These are phyloP conservation scores for Saturnispora quitensis DNA, from an alignment of 805 yeast genomes.

Conservation along the genomic window DNA sequence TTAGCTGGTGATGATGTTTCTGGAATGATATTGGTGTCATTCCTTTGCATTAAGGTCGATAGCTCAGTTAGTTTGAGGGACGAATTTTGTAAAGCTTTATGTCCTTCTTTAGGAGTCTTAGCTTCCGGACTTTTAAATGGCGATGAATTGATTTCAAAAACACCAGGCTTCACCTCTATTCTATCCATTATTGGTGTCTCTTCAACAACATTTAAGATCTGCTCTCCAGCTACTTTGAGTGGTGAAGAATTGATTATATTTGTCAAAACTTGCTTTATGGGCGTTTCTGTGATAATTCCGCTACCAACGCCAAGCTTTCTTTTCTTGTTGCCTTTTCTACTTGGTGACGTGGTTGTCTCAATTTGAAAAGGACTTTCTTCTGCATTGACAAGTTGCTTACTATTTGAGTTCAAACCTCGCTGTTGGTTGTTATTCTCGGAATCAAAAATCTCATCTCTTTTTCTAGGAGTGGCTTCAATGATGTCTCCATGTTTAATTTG, in stretches of 20 bases:
- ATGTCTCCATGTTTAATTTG: conserved; percentile 5
- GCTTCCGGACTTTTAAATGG: conserved; percentile 11
- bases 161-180: conserved; percentile 11
- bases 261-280: not conserved
- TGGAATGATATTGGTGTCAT: not conserved
- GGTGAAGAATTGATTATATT: not conserved
- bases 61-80: not conserved
- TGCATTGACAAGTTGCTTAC: not conserved
- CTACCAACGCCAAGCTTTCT: conserved; percentile 6
- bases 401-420: not conserved
- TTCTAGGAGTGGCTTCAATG: conserved; percentile 20
- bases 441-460: not conserved
- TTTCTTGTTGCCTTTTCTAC: not conserved
- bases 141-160: conserved; percentile 17
- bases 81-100: not conserved
- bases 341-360: not conserved
- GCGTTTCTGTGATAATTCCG: not conserved
- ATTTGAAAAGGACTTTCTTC: conserved; percentile 6
- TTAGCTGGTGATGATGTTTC: not conserved
- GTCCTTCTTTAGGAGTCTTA: conserved; percentile 5
- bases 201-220: not conserved
- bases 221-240: not conserved
- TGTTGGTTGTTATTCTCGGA: not conserved
- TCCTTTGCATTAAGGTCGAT: not conserved
- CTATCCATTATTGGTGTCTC: conserved; percentile 8